phyloP scores from a whole-genome alignment of 768 basidiomycete species.

The Crepidotus variabilis region DNA sequence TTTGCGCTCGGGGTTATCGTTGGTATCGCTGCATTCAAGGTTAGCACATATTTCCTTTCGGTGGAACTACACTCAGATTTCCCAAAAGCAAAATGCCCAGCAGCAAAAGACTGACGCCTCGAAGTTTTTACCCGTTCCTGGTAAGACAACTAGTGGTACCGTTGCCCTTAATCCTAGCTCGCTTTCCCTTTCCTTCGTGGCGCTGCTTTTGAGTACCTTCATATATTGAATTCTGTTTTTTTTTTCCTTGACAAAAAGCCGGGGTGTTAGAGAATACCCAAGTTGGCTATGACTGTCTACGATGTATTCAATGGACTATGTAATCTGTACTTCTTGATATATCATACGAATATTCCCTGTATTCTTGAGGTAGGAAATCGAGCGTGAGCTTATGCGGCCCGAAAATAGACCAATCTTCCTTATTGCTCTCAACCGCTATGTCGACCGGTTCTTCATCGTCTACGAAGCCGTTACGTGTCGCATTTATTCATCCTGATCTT shows the following conservation, averaged over 20 bases:
- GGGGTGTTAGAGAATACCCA: too few species aligned
- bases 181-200: constrained; percentile 2
- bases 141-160: constrained; percentile 11
- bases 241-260: too few species aligned
- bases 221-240: too few species aligned
- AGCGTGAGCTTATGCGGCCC: too few species aligned
- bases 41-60: constrained; percentile 19
- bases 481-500: constrained; percentile 91
- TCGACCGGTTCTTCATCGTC: background rate
- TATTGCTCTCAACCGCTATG: background rate
- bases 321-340: too few species aligned
- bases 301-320: too few species aligned
- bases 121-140: constrained; percentile 51
- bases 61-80: background rate
- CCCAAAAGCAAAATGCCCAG: constrained; percentile 51
- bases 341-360: too few species aligned
- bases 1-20: constrained; percentile 75
- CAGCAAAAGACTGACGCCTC: constrained; percentile 48
- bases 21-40: constrained; percentile 81
- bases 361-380: too few species aligned
- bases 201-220: too few species aligned
- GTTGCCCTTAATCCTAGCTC: constrained; percentile 9
- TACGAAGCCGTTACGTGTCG: constrained; percentile 39
- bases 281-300: too few species aligned
- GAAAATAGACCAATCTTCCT: background rate